These are phyloP conservation scores for Tylopilus sp. DNA, from an alignment of 768 basidiomycete genomes.

Conservation along the genomic window DNA sequence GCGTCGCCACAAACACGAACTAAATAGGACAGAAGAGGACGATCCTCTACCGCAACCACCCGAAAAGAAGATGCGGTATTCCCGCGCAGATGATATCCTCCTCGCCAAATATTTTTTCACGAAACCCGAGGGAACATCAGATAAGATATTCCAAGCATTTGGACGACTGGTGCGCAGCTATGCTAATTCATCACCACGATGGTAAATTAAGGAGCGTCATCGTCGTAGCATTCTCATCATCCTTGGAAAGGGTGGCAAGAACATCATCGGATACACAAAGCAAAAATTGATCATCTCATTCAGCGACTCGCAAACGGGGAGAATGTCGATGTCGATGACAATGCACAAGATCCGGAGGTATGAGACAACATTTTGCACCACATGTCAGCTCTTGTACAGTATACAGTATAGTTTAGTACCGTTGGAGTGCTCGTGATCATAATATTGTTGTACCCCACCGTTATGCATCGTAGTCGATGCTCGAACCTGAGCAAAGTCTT, in stretches of 20 bases:
- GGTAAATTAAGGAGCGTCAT: background rate
- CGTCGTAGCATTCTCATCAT: constrained; percentile 74
- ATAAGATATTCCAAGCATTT: constrained; percentile 82
- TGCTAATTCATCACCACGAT: background rate
- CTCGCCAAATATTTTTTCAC: constrained; percentile 71
- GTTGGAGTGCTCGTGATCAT: background rate
- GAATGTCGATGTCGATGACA: constrained; percentile 38
- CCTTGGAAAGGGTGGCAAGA: constrained; percentile 97
- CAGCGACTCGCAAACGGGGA: constrained; percentile 58
- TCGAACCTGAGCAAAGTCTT: too few relatives aligned
- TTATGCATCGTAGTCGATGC: constrained; percentile 4
- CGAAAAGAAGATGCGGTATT: constrained; percentile 88
- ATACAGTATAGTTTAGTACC: background rate
- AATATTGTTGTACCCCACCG: constrained; percentile 12
- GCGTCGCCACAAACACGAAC: constrained; percentile 83
- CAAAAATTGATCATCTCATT: constrained; percentile 80
- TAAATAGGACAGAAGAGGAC: constrained; percentile 61
- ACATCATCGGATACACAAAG: constrained; percentile 84
- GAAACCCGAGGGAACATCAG: constrained; percentile 77
- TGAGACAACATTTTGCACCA: constrained; percentile 10
- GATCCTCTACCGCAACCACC: constrained; percentile 73
- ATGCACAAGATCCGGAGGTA: constrained; percentile 24
- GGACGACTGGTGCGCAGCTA: constrained; percentile 54
- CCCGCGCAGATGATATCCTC: constrained; percentile 71
- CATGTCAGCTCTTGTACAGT: constrained; percentile 5